Conservation (phyloP, 495 filamentous ascomycete species). For the Penicillium taxi region DNA sequence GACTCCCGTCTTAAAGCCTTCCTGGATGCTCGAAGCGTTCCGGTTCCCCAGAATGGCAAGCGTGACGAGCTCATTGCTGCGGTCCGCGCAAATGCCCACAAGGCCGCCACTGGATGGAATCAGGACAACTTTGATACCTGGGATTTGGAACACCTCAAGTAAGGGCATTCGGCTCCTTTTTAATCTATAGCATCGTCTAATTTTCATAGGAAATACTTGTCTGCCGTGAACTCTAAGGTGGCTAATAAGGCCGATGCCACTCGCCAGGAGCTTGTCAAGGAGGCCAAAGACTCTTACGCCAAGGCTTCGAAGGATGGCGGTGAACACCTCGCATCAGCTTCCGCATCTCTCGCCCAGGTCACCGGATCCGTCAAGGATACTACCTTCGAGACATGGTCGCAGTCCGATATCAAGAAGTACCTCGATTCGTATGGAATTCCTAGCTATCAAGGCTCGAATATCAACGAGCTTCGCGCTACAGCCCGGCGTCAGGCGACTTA, state of each 20-base stretch:
- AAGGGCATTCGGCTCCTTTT: constrained; percentile 21
- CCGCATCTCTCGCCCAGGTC: constrained; percentile 60
- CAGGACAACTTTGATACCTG: constrained; percentile 84
- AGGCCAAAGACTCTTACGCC: constrained; percentile 62
- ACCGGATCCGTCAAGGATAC: constrained; percentile 61
- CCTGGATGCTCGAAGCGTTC: constrained; percentile 45
- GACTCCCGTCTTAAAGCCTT: constrained; percentile 68
- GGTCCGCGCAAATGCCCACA: constrained; percentile 65
- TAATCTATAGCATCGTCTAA: constrained; percentile 6
- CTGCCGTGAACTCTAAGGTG: constrained; percentile 59
- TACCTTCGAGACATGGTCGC: constrained; percentile 75
- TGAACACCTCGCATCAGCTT: constrained; percentile 60
- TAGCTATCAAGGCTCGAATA: constrained; percentile 59
- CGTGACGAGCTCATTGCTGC: constrained; percentile 71
- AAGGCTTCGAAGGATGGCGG: constrained; percentile 65
- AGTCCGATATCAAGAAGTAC: constrained; percentile 71
- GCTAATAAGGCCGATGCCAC: constrained; percentile 56
- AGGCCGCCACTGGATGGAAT: constrained; percentile 60
- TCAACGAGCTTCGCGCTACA: constrained; percentile 56
- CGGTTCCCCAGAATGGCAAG: constrained; percentile 68
- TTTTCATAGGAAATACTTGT: constrained; percentile 52
- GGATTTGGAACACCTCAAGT: constrained; percentile 68
- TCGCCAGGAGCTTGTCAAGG: constrained; percentile 63
- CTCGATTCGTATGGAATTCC: constrained; percentile 74
- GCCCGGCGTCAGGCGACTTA: constrained; percentile 66